Evolutionary conservation across 495 filamentous ascomycete species (phyloP).

Genomic region (Ascodesmis nigricans): DNA sequence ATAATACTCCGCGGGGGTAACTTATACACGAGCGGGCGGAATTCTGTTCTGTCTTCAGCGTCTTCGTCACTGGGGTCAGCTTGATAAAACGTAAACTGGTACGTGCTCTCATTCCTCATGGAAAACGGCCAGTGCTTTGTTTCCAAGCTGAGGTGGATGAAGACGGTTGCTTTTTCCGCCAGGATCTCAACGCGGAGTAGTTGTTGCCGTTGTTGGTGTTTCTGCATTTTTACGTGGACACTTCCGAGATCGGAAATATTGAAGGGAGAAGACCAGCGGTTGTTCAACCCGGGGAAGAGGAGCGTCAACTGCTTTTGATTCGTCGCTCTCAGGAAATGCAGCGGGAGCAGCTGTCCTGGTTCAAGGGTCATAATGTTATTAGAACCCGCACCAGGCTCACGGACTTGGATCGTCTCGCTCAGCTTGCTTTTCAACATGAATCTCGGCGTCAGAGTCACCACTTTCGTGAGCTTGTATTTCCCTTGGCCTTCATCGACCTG

Average conservation of each 20-base stretch:
- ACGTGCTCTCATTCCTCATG: conserved; percentile 91
- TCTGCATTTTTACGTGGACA: conserved; percentile 81
- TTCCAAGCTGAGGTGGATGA: conserved; percentile 75
- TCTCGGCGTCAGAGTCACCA: conserved; percentile 77
- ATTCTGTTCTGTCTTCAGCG: conserved; percentile 61
- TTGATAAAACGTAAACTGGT: conserved; percentile 88
- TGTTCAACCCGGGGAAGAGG: conserved; percentile 85
- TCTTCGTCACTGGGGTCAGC: conserved; percentile 49
- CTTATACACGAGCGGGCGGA: conserved; percentile 80
- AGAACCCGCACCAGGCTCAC: conserved; percentile 58
- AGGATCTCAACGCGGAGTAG: conserved; percentile 74
- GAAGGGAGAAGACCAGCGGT: conserved; percentile 95
- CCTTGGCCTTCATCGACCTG: conserved; percentile 76
- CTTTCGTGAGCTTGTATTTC: conserved; percentile 92
- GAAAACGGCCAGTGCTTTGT: conserved; percentile 93
- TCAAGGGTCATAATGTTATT: conserved; percentile 57
- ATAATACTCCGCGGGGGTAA: conserved; percentile 89
- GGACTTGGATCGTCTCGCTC: conserved; percentile 63
- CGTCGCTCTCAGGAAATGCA: conserved; percentile 64
- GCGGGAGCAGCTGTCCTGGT: conserved; percentile 50
- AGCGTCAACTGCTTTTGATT: conserved; percentile 72
- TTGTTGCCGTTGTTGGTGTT: conserved; percentile 65
- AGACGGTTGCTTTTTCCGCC: conserved; percentile 78
- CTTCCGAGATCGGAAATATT: conserved; percentile 86
- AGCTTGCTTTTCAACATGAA: conserved; percentile 90